Percentiles rank a stretch among this genome's conserved stretches.
Conservation (phyloP, 495 filamentous ascomycete species). For the Talaromyces trachyspermus region DNA sequence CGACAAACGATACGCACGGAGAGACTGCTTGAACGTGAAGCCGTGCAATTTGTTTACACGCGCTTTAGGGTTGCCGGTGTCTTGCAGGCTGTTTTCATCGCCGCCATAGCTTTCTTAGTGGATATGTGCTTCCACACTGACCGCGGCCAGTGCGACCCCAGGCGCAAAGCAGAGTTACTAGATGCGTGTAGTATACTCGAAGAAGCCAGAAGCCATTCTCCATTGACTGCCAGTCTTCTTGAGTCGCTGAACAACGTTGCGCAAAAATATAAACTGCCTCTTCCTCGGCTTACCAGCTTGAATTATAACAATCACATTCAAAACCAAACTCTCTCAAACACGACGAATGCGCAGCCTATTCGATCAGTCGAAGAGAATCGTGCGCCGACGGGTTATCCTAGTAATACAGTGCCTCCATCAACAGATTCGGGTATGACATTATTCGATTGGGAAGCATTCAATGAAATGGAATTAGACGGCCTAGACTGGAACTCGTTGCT, state of each 20-base stretch:
- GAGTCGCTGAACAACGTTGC: conserved; percentile 27
- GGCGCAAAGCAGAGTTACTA: conserved; percentile 20
- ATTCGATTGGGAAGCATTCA: conserved; percentile 20
- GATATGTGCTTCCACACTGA: conserved; percentile 24
- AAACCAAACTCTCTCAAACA: not conserved
- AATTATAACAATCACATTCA: not conserved
- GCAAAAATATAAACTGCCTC: conserved; percentile 19
- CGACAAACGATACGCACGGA: conserved; percentile 25
- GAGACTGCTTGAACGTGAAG: conserved; percentile 13
- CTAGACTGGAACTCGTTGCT: conserved; percentile 21
- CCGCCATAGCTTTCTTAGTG: conserved; percentile 29
- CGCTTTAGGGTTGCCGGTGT: conserved; percentile 21
- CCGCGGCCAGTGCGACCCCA: conserved; percentile 7
- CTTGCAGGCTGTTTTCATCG: conserved; percentile 29
- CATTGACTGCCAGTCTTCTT: conserved; percentile 24
- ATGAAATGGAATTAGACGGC: conserved; percentile 9
- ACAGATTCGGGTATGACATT: conserved; percentile 10
- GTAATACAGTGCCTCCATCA: not conserved
- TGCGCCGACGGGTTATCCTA: not conserved
- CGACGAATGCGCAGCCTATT: too few relatives aligned
- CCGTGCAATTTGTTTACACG: conserved; percentile 14
- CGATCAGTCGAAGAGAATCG: not conserved
- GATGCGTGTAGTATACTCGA: conserved; percentile 29
- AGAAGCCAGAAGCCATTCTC: conserved; percentile 23
- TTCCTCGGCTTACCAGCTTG: not conserved